Conservation (phyloP, 345 rosid species). For the Linum usitatissimum region DNA sequence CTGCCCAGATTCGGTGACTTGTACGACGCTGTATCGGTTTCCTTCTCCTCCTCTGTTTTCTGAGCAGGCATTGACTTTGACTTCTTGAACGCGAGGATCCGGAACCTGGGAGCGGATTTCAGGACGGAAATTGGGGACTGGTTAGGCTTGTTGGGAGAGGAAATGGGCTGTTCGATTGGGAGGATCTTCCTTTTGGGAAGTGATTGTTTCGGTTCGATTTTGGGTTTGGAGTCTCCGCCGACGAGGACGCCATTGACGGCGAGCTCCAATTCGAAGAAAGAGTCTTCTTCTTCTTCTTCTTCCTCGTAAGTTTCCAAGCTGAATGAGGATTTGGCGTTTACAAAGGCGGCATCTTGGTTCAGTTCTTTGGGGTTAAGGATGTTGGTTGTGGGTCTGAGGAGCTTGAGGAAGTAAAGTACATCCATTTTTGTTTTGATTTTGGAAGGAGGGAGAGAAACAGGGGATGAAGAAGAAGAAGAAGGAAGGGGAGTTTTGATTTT, state of each 20-base stretch:
- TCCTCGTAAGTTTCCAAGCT: conserved; percentile 25
- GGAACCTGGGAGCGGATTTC: conserved; percentile 54
- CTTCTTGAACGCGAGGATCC: conserved; percentile 45
- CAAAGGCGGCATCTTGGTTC: not conserved
- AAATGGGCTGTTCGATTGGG: conserved; percentile 38
- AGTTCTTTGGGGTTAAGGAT: conserved; percentile 14
- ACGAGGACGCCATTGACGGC: conserved; percentile 15
- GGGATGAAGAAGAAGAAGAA: not conserved
- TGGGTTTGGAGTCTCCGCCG: conserved; percentile 4
- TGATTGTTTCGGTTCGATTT: conserved; percentile 13
- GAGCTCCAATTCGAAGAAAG: conserved; percentile 79
- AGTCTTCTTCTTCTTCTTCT: conserved; percentile 73
- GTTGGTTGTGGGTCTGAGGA: conserved; percentile 35
- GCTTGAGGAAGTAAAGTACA: conserved; percentile 52
- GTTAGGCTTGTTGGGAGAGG: conserved; percentile 20
- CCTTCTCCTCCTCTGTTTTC: conserved; percentile 16
- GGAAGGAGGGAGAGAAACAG: not conserved
- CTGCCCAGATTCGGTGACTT: conserved; percentile 22
- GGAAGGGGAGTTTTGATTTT: not conserved
- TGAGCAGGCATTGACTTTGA: conserved; percentile 31
- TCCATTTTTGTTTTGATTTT: conserved; percentile 32
- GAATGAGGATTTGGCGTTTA: not conserved
- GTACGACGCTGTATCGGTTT: conserved; percentile 3
- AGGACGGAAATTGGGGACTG: conserved; percentile 51
- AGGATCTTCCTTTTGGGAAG: conserved; percentile 51